These are phyloP conservation scores for Comarum palustre DNA, from an alignment of 306 rosid species.

Conservation along the genomic window DNA sequence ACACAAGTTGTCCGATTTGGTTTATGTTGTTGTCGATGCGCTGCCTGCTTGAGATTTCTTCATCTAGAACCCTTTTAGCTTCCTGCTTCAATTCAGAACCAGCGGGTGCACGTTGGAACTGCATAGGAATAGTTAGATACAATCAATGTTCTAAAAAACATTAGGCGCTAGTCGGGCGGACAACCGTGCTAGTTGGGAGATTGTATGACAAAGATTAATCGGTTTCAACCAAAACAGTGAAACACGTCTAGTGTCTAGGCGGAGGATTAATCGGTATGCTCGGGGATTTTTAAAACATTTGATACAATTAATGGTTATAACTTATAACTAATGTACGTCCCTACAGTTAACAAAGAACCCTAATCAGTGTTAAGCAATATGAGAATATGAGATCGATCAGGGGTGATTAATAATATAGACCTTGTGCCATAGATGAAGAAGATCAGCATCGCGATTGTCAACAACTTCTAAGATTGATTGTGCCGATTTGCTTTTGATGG, in stretches of 20 bases:
- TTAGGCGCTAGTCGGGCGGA: no score
- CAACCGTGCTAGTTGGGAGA: no score
- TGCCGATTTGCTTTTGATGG: not conserved
- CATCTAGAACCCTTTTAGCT: constrained; percentile 32
- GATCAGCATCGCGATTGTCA: constrained; percentile 41
- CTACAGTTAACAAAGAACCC: not conserved
- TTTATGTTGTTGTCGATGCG: constrained; percentile 35
- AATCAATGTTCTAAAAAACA: no score
- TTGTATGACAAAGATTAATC: no score
- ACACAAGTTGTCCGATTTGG: constrained; percentile 31
- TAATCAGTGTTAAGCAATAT: not conserved
- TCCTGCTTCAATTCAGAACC: constrained; percentile 34
- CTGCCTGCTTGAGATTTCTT: constrained; percentile 33
- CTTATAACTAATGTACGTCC: not conserved
- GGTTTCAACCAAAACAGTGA: no score
- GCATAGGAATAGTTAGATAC: not conserved
- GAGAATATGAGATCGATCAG: no score
- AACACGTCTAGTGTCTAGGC: no score
- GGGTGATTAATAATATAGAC: constrained; percentile 6
- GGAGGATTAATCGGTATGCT: no score
- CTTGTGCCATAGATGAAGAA: constrained; percentile 41
- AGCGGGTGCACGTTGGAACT: constrained; percentile 36
- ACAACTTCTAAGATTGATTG: constrained; percentile 5
- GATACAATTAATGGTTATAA: not conserved
- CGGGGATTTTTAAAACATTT: no score